Evolutionary conservation across 108 stramenopile genomes (phyloP), one percentile per base, ranked within the genome.

Genomic region (Cyclotella choctawhatcheeana): DNA sequence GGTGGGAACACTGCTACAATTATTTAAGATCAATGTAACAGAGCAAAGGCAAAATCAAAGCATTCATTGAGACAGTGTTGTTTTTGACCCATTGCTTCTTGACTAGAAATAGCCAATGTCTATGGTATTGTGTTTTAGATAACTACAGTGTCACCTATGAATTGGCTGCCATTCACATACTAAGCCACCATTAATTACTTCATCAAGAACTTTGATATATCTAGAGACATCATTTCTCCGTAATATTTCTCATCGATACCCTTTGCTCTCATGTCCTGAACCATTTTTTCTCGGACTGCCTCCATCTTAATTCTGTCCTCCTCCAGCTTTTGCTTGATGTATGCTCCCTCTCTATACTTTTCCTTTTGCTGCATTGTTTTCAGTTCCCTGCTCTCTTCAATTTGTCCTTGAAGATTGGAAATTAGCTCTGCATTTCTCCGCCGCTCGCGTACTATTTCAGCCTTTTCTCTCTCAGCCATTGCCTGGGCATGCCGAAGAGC

Each of bases 211-310:
- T 81, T 72, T 18, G 44, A 52, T 37, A 88, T 83, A 76, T 88
- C 84, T 18, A 84, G 40, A 21, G 54, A 76, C 31, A 47, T 64
- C 71, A 89, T 87, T 77, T 89, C 88, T 17, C 63, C 64, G 18
- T 82, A 75, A 60, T 89, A 89, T 47, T 67, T 80, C 30, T 82
- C 81, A 50, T 85, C 70, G 54, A 85, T 71, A 10, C 89, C 89
- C 45, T 79, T 65, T 32, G 60, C 34, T 47, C 73, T 69, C 83
- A 89, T 73, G 26, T 87, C 85, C 16, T 48, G 24, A 3, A 89
- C 80, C 85, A 87, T 84, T 53, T 69, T 69, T 21, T 81, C 86
- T 55, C 86, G 55, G 47, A 87, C 71, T 24, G 75, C 84, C 47
- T 83, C 81, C 10, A 89, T 58, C 58, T 83, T 83, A 51, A 35